Conservation (phyloP, 208 protist genomes). For the Angomonas desouzai region DNA sequence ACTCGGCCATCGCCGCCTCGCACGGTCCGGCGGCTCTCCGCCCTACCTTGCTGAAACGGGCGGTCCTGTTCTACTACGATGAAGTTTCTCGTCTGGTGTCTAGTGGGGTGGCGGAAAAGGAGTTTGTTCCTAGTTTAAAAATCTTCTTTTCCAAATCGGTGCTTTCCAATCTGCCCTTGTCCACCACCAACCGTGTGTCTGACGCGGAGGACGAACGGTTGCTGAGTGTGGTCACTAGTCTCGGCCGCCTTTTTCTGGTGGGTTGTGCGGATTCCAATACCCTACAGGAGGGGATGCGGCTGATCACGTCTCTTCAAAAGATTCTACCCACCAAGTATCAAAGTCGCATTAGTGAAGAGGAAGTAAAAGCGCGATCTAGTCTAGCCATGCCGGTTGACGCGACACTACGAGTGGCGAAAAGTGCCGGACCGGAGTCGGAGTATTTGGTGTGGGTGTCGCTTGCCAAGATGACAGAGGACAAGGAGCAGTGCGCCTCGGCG, state of each 20-base stretch:
- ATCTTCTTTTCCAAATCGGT: conserved; percentile 67
- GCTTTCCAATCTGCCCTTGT: conserved; percentile 19
- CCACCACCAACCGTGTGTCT: neutral
- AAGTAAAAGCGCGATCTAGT: conserved; percentile 50
- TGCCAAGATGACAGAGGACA: conserved; percentile 28
- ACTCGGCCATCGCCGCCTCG: conserved; percentile 67
- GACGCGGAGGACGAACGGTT: conserved; percentile 19
- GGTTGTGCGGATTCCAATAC: conserved; percentile 17
- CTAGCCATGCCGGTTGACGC: conserved; percentile 29
- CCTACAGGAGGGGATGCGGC: conserved; percentile 18
- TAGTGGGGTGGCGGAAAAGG: conserved; percentile 13
- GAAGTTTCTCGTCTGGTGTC: conserved; percentile 21
- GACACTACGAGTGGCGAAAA: conserved; percentile 34
- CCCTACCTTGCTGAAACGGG: conserved; percentile 21
- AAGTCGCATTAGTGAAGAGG: conserved; percentile 37
- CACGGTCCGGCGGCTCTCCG: conserved; percentile 26
- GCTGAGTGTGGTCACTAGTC: conserved; percentile 22
- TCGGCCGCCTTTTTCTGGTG: conserved; percentile 19
- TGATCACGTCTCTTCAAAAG: conserved; percentile 36
- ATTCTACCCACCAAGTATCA: conserved; percentile 58
- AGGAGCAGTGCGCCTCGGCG: conserved; percentile 27
- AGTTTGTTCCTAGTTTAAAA: conserved; percentile 57
- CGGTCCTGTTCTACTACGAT: conserved; percentile 34
- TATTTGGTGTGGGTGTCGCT: conserved; percentile 62
- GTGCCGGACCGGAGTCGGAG: conserved; percentile 54